These are phyloP conservation scores for Penicillium frequentans DNA, from an alignment of 2,329 filamentous ascomycete genomes.

Conservation along the genomic window DNA sequence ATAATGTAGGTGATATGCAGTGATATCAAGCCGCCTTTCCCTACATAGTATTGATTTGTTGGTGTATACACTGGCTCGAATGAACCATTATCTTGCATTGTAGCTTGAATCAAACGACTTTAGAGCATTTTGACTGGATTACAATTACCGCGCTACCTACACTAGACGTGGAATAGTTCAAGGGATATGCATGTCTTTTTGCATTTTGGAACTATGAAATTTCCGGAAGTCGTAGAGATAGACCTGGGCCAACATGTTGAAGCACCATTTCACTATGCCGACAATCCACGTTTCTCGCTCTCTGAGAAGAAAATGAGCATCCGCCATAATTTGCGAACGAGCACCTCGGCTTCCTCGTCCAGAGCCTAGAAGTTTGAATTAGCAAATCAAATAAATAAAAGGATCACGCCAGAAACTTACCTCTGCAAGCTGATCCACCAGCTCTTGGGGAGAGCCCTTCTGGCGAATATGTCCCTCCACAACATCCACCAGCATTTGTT, in stretches of 20 bases:
- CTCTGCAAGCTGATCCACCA: constrained; percentile 82
- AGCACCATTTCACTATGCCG: constrained; percentile 52
- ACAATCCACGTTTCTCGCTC: constrained; percentile 84
- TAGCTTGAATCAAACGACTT: no score
- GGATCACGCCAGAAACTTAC: constrained; percentile 52
- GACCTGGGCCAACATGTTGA: background rate
- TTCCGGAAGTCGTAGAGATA: background rate
- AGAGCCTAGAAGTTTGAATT: constrained; percentile 60
- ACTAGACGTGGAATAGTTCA: background rate
- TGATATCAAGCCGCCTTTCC: no score
- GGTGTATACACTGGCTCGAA: no score
- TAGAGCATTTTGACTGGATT: no score
- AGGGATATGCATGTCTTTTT: background rate
- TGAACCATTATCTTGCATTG: no score
- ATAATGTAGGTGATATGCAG: no score
- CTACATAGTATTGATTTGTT: no score
- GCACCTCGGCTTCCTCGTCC: constrained; percentile 88
- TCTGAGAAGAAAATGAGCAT: constrained; percentile 99
- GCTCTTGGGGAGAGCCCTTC: constrained; percentile 70
- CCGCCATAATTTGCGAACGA: constrained; percentile 96
- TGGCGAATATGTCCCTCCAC: constrained; percentile 83
- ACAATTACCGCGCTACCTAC: no score
- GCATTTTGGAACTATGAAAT: background rate
- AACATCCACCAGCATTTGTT: constrained; percentile 90
- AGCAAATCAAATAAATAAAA: constrained; percentile 22